Evolutionary conservation across 805 yeast species (phyloP).

Genomic region (Teunomyces lycoperdinae): DNA sequence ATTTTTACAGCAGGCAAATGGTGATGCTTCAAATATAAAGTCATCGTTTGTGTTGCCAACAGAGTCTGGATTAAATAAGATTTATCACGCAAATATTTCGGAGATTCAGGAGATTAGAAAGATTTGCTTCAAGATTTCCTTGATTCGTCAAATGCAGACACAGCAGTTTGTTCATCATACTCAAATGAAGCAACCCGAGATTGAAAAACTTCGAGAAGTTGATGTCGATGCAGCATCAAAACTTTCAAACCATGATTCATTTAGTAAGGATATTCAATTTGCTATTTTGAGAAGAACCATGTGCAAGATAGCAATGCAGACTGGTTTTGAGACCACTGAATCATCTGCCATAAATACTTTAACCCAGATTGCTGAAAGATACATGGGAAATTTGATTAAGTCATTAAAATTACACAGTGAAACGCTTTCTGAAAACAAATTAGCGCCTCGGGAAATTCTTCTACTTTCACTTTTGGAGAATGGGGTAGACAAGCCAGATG

Average conservation of each 20-base stretch:
- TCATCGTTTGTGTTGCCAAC: conserved; percentile 34
- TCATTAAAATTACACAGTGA: conserved; percentile 73
- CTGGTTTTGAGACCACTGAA: conserved; percentile 86
- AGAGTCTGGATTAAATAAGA: conserved; percentile 57
- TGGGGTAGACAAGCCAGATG: conserved; percentile 80
- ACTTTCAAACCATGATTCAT: conserved; percentile 62
- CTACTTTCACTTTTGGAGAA: conserved; percentile 71
- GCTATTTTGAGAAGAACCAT: conserved; percentile 66
- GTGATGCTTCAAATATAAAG: conserved; percentile 20
- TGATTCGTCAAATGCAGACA: conserved; percentile 88
- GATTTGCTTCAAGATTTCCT: conserved; percentile 81
- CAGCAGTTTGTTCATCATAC: conserved; percentile 72
- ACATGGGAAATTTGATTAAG: conserved; percentile 68
- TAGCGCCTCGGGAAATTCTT: conserved; percentile 45
- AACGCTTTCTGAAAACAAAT: conserved; percentile 47
- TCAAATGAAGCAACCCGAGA: conserved; percentile 67
- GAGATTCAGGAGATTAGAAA: conserved; percentile 87
- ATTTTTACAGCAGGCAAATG: conserved; percentile 24
- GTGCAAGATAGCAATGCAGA: conserved; percentile 81
- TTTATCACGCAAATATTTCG: conserved; percentile 62
- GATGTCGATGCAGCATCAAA: conserved; percentile 86
- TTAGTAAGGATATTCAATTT: conserved; percentile 59
- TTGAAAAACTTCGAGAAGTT: conserved; percentile 56
- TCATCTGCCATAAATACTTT: conserved; percentile 73
- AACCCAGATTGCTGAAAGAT: conserved; percentile 80